phyloP scores from a whole-genome alignment of 2,329 filamentous ascomycete genomes.

The Talaromyces islandicus region DNA sequence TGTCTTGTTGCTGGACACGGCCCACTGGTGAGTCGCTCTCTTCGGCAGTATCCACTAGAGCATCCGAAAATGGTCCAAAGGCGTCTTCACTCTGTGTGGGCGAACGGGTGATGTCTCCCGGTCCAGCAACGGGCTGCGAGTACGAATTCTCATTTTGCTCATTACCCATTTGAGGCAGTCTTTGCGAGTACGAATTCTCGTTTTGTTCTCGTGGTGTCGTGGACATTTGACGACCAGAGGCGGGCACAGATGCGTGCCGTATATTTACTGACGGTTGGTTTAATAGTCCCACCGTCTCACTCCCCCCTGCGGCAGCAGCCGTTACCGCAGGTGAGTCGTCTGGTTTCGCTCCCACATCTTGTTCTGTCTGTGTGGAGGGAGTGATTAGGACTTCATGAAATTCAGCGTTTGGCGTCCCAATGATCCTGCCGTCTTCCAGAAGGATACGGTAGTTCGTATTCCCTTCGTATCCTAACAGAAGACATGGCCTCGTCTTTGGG shows the following conservation, averaged over 20 bases:
- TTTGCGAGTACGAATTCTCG: no score
- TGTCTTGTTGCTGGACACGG: neutral
- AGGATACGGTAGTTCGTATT: no score
- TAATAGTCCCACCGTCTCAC: constrained; percentile 10
- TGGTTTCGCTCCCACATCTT: constrained; percentile 6
- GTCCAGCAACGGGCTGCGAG: neutral
- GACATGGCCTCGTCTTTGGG: no score
- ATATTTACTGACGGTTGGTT: constrained; percentile 8
- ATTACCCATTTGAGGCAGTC: neutral
- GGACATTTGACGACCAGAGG: constrained; percentile 2
- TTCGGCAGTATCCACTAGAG: neutral
- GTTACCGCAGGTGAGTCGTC: constrained; percentile 6
- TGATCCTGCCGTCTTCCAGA: no score
- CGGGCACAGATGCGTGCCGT: constrained; percentile 6
- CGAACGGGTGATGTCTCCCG: neutral
- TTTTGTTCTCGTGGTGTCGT: neutral
- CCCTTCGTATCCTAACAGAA: no score
- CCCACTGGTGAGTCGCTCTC: neutral
- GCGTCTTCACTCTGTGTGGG: neutral
- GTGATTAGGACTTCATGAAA: no score
- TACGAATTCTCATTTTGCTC: neutral
- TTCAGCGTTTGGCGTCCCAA: no score
- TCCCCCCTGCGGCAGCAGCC: constrained; percentile 7
- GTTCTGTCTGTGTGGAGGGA: no score
- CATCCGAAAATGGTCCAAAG: neutral